Evolutionary conservation across 768 basidiomycete species (phyloP), one percentile per base, ranked within the genome.

Genomic region (Coprinopsis strossmayeri): DNA sequence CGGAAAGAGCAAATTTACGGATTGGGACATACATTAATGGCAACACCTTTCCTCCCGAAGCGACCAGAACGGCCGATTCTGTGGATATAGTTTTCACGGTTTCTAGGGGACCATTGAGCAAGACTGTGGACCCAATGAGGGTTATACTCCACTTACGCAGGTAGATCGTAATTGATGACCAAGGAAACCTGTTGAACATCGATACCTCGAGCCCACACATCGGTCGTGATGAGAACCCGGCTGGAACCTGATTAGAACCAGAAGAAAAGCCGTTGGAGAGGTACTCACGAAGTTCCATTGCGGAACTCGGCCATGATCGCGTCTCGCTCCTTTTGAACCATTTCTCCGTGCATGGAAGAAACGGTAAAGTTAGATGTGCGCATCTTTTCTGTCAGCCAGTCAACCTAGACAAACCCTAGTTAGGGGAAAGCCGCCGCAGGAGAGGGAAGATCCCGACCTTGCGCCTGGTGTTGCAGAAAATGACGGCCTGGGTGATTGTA

Each of bases 1-100:
- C 18, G 42, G 42, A 45, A 50, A 24, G 20, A 17, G 46, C 32
- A 44, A 23, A 49, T 46, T 23, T n/a, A n/a, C n/a, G n/a, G 20
- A 12, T 20, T 45, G 17, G 2, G 27, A 69, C 85, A 35, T 61
- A 96, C 94, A 69, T 98, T 99, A 71, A 99, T 98, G 37, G 96
- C 96, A 52, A 98, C 96, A 77, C 95, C 96, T 72, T 99, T 99
- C 59, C 96, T 78, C 58, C 96, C 96, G 72, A 98, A 98, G 51
- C 96, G 92, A 63, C 96, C 96, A 50, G 94, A 96, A 53, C 96
- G 92, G 68, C 96, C 96, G 64, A 98, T 98, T 62, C 96, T 90
- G 74, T 99, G 96, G 57, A 99, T 97, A 73, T 99, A 99, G 69
- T 99, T 97, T 79, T 97, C 95, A 77, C 90, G 90, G 65, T 92